Evolutionary conservation across 768 basidiomycete species (phyloP), one percentile per base, ranked within the genome.

Genomic region (Suillus alpinus): DNA sequence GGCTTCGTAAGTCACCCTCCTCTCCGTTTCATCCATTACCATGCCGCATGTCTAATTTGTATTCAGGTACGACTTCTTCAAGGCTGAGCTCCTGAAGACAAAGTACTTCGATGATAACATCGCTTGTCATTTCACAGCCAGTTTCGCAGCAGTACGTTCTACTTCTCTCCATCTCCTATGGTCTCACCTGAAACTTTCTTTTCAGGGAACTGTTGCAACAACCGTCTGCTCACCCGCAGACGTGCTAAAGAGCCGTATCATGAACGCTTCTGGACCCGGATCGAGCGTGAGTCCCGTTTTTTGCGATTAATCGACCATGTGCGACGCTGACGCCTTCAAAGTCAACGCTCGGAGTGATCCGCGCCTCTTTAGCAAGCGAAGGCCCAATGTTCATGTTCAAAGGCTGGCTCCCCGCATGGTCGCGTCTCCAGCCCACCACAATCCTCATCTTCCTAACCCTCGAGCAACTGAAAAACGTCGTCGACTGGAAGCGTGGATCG

Each of bases 331-430:
- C 16, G 29, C 31, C 36, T 49, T 29, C 51, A 36, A 65, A 88
- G 87, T 91, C 89, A 1, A 90, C 92, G 0, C 63, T 94, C 31
- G 80, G 74, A 6, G 88, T 90, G 44, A 91, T 94, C 69, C 79
- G 81, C 20, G 66, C 79, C 12, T 89, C 91, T 20, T 76, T 94
- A 62, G 79, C 82, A 62, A 86, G 76, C 63, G 92, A 94, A 66
- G 92, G 92, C 14, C 72, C 90, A 3, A 89, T 88, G 84, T 94
- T 94, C 81, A 90, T 94, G 88, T 92, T 94, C 80, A 92, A 92
- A 71, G 92, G 92, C 63, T 94, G 92, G 92, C 73, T 94, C 9
- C 92, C 92, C 0, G 91, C 92, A 12, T 94, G 91, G 91, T 83
- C 84, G 56, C 81, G 92, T 71, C 80, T 94, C 41, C 90, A 94